phyloP scores from a whole-genome alignment of 148 eudicot species.

The Salicornia ramosissima region DNA sequence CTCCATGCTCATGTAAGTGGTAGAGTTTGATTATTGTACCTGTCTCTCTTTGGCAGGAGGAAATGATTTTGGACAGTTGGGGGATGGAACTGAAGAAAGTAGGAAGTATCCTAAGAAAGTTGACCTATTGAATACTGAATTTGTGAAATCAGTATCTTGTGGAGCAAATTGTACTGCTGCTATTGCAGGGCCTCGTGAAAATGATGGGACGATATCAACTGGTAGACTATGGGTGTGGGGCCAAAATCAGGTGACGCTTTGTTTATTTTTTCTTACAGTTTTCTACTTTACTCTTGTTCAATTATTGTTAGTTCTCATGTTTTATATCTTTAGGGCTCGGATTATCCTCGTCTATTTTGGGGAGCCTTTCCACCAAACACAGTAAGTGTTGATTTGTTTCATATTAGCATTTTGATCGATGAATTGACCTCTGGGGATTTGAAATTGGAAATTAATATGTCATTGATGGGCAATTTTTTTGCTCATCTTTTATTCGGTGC shows the following conservation, averaged over 20 bases:
- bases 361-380: conserved; percentile 92
- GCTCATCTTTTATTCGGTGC: neutral
- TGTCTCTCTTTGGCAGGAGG: conserved; percentile 53
- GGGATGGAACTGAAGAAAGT: conserved; percentile 92
- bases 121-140: conserved; percentile 60
- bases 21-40: conserved; percentile 3
- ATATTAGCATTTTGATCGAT: neutral
- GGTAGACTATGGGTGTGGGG: conserved; percentile 99
- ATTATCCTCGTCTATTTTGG: conserved; percentile 84
- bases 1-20: neutral
- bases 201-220: conserved; percentile 61
- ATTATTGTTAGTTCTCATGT: conserved; percentile 1
- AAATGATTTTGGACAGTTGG: conserved; percentile 98
- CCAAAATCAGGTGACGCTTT: conserved; percentile 72
- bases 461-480: too few relatives aligned
- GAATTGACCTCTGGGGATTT: too few relatives aligned
- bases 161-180: conserved; percentile 99
- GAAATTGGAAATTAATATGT: too few relatives aligned
- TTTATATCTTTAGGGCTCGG: conserved; percentile 57
- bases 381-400: conserved; percentile 32
- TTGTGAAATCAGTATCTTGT: conserved; percentile 84
- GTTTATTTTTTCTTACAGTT: conserved; percentile 6
- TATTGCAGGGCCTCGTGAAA: conserved; percentile 86
- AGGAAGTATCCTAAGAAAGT: conserved; percentile 74
- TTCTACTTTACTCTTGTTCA: conserved; percentile 1